A percentile compares a stretch with the other conserved stretches of the same genome.
These are phyloP conservation scores for Annona squamosa DNA, from an alignment of 164 flowering plant species.

Conservation along the genomic window DNA sequence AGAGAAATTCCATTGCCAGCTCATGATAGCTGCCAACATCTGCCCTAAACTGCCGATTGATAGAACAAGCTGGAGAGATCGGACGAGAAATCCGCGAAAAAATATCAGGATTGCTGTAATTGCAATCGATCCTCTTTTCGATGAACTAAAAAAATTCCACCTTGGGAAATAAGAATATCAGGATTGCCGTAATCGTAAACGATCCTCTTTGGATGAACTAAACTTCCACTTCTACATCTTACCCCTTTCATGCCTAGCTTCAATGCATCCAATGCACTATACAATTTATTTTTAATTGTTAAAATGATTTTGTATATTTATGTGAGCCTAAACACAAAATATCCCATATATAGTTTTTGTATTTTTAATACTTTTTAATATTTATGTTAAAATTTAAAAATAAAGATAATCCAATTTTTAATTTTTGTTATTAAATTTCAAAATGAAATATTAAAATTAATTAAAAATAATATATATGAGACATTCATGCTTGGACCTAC, in stretches of 20 bases:
- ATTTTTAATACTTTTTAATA: too few relatives aligned
- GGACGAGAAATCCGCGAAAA: neutral
- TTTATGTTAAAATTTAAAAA: too few relatives aligned
- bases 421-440: too few relatives aligned
- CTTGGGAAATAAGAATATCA: neutral
- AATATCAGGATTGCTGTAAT: conserved; percentile 7
- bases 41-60: neutral
- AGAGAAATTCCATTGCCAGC: conserved; percentile 14
- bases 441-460: too few relatives aligned
- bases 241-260: neutral
- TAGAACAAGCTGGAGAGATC: neutral
- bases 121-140: neutral
- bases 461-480: too few relatives aligned
- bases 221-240: neutral
- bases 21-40: conserved; percentile 6
- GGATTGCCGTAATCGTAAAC: neutral
- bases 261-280: too few relatives aligned
- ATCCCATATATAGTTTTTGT: too few relatives aligned
- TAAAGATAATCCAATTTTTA: neutral
- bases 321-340: too few relatives aligned
- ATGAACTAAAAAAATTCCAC: neutral
- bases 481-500: too few relatives aligned
- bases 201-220: neutral
- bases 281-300: too few relatives aligned
- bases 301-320: too few relatives aligned